Evolutionary conservation across 176 grass and related monocot genomes (phyloP).

Genomic region (Olyra latifolia): DNA sequence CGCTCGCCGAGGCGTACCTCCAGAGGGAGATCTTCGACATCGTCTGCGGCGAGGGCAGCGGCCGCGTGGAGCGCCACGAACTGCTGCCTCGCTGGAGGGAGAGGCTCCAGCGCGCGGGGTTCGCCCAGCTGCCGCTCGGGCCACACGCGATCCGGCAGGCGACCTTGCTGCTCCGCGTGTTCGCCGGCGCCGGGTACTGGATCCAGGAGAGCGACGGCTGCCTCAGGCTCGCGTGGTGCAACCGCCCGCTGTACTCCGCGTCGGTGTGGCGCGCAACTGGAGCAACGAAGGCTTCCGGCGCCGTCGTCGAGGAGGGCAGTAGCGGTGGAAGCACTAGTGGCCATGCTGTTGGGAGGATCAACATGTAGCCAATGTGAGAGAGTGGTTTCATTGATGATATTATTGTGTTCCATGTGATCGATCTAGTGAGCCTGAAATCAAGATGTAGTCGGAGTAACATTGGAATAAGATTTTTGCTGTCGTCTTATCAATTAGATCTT

Average conservation of each 20-base stretch:
- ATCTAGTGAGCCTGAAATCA: not conserved
- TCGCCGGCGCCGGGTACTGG: conserved; percentile 44
- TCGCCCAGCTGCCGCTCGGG: conserved; percentile 47
- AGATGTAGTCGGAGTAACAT: not conserved
- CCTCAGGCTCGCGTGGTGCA: conserved; percentile 61
- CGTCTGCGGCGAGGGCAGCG: conserved; percentile 63
- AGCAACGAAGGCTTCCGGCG: not conserved
- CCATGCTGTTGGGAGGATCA: not conserved
- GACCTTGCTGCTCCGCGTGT: conserved; percentile 38
- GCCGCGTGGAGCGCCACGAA: conserved; percentile 74
- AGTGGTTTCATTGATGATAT: not conserved
- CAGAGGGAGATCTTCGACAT: conserved; percentile 74
- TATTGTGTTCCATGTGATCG: not conserved
- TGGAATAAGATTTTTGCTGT: not conserved
- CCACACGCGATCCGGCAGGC: conserved; percentile 40
- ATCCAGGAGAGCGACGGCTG: conserved; percentile 55
- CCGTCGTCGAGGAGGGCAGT: not conserved
- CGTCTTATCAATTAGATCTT: not conserved
- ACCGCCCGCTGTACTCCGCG: conserved; percentile 47
- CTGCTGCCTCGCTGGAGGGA: conserved; percentile 36
- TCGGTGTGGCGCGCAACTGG: conserved; percentile 50
- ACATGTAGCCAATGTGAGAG: not conserved
- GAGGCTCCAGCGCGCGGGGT: conserved; percentile 41
- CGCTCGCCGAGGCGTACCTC: conserved; percentile 50
- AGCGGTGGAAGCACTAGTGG: not conserved